Evolutionary conservation across 345 rosid species (phyloP), one percentile per base, ranked within the genome.

Genomic region (Eucalyptus cloeziana): DNA sequence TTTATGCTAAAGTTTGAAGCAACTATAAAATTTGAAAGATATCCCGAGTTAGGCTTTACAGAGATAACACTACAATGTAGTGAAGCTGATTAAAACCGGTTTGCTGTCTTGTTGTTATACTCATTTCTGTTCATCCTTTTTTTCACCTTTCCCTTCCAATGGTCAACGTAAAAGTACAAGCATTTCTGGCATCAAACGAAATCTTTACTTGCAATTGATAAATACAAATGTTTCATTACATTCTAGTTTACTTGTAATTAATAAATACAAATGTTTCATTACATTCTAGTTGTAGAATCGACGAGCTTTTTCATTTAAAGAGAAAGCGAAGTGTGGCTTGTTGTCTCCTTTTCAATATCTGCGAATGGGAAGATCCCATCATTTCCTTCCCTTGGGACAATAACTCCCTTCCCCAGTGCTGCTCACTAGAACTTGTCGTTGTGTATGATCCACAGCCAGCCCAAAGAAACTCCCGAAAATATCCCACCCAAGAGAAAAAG

Each of bases 361-460:
- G 47, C 8, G 13, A 86, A 86, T 17, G 14, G 45, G 51, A 86
- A 31, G 43, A 33, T 19, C 27, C 44, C 13, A 37, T 40, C 83
- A 71, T 37, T 71, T 71, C 25, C 8, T 71, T 62, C 2, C n/a
- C 11, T 2, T 52, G 25, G 58, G 58, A 52, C 25, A 1, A 21
- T 21, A 52, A 52, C 58, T 52, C 58, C 10, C 10, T 52, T 30
- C 33, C n/a, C 21, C 37, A n/a, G 37, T 64, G 12, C 45, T 37
- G 83, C 45, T 76, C 83, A 10, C 45, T 76, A 76, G 24, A 76
- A 76, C 83, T 76, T 37, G 83, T 76, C 27, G 14, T 92, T 93
- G 27, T 97, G 97, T 40, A 96, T 94, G 87, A 97, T 95, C 98
- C 99, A 97, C 79, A 96, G 88, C 98, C 99, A 96, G 60, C 94